Evolutionary conservation across 2,329 filamentous ascomycete genomes (phyloP), one percentile per base, ranked within the genome.

Genomic region (Fonsecaea pedrosoi): DNA sequence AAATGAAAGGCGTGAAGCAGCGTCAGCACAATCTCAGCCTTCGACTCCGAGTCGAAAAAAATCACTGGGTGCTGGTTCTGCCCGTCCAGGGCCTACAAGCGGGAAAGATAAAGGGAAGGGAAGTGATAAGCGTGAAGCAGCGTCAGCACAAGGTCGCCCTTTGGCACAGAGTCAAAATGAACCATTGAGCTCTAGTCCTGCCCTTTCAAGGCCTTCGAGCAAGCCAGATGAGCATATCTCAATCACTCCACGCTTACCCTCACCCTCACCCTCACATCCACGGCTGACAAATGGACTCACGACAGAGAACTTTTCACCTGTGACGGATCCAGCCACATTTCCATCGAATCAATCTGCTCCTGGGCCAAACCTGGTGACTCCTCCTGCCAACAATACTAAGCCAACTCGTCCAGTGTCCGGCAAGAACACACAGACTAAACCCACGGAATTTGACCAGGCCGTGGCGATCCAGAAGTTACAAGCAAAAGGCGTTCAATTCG

Each of bases 401-500:
- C 18, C 7, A 13, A 25, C 21, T 30, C 10, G 45, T 30, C 45
- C 25, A 50, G 18, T 13, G 10, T 5, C 18, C 18, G 12, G 8
- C 45, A 50, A 50, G 45, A 50, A 30, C 25, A 13, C 21, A 13
- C 45, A 13, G 45, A 5, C 45, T 3, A 4, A 18, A 13, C 30
- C 0, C 8, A 21, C 42, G n/a, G n/a, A 59, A 5, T 57, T 42
- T 6, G 68, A 71, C 48, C 37, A 61, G 32, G 38, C 57, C 15
- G 37, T 15, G 32, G 59, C 69, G n/a, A 61, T 65, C n/a, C 12
- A 55, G 13, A 65, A 54, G n/a, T 60, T 70, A 21, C 59, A 54
- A 65, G 63, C 32, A 30, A 62, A 38, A 32, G 67, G 69, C 5
- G 63, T 69, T 45, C 65, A 69, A 40, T 37, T 54, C 7, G 67